Percentiles rank a stretch among this genome's conserved stretches.
These are phyloP conservation scores for Candida freyschussii DNA, from an alignment of 1,139 yeast species.

Conservation along the genomic window DNA sequence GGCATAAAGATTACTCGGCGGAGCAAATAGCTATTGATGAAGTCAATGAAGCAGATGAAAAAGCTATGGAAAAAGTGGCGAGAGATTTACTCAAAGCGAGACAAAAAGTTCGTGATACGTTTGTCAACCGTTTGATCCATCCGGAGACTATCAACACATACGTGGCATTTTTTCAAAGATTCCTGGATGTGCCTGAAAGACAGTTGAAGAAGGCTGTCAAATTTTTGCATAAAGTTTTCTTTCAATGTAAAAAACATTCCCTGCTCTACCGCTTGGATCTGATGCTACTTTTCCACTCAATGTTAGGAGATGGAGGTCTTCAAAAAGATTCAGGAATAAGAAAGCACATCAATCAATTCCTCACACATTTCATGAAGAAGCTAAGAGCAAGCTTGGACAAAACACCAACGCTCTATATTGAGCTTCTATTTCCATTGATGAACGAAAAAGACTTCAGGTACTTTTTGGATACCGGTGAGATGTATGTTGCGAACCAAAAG, in stretches of 20 bases:
- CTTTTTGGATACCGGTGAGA: constrained; percentile 52
- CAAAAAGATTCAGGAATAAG: constrained; percentile 36
- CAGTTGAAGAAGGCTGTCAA: constrained; percentile 63
- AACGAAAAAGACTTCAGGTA: constrained; percentile 40
- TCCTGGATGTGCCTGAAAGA: constrained; percentile 53
- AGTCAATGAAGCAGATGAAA: constrained; percentile 42
- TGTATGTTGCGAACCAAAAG: constrained; percentile 14
- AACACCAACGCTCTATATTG: constrained; percentile 59
- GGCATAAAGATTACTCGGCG: constrained; percentile 25
- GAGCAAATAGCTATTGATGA: constrained; percentile 32
- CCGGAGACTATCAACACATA: constrained; percentile 34
- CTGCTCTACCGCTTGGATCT: constrained; percentile 73
- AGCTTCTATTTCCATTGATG: constrained; percentile 62
- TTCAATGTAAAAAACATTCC: constrained; percentile 55
- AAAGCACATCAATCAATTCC: constrained; percentile 59
- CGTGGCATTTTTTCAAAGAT: constrained; percentile 41
- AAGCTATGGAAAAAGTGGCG: constrained; percentile 37
- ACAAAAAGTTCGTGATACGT: constrained; percentile 43
- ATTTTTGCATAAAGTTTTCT: constrained; percentile 70
- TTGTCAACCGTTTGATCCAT: constrained; percentile 35
- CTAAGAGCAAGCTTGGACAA: constrained; percentile 46
- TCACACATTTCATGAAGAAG: constrained; percentile 62
- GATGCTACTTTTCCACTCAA: constrained; percentile 47
- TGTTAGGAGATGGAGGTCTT: constrained; percentile 36
- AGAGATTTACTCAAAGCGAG: constrained; percentile 41